These are phyloP conservation scores for Elongisporangium senticosum DNA, from an alignment of 352 stramenopile genomes.

Conservation along the genomic window DNA sequence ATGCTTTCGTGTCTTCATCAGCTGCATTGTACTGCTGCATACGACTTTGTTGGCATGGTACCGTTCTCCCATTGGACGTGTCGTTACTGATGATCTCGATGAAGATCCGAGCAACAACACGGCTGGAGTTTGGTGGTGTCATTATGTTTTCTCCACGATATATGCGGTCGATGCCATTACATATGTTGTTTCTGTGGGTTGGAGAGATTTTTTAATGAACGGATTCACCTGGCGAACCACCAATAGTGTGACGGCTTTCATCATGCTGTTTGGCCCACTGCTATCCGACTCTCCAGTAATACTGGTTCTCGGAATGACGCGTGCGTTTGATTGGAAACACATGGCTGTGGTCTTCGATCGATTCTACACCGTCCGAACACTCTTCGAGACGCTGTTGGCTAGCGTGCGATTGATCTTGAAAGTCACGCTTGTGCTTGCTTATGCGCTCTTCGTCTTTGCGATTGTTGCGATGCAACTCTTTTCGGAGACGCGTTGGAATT, in stretches of 20 bases:
- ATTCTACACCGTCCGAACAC: slow-evolving; percentile 54
- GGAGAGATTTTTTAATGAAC: slow-evolving; percentile 81
- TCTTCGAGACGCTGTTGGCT: slow-evolving; percentile 70
- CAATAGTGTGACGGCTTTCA: slow-evolving; percentile 67
- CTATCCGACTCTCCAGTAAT: slow-evolving; percentile 56
- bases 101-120: slow-evolving; percentile 19
- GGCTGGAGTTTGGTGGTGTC: slow-evolving; percentile 56
- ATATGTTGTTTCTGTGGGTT: slow-evolving; percentile 65
- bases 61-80: slow-evolving; percentile 42
- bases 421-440: slow-evolving; percentile 73
- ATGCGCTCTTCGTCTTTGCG: slow-evolving; percentile 78
- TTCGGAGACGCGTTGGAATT: slow-evolving; percentile 71
- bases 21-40: slow-evolving; percentile 55
- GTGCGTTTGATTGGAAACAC: slow-evolving; percentile 82
- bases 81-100: slow-evolving; percentile 25
- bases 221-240: slow-evolving; percentile 75
- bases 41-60: slow-evolving; percentile 71
- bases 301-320: slow-evolving; percentile 69
- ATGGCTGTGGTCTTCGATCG: slow-evolving; percentile 72
- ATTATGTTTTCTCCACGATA: slow-evolving; percentile 77
- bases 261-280: slow-evolving; percentile 68
- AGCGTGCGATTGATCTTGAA: slow-evolving; percentile 70
- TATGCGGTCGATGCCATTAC: slow-evolving; percentile 71
- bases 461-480: slow-evolving; percentile 82
- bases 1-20: slow-evolving; percentile 58